Conservation (phyloP, 2,329 filamentous ascomycete genomes). For the Cytospora paraplurivora region DNA sequence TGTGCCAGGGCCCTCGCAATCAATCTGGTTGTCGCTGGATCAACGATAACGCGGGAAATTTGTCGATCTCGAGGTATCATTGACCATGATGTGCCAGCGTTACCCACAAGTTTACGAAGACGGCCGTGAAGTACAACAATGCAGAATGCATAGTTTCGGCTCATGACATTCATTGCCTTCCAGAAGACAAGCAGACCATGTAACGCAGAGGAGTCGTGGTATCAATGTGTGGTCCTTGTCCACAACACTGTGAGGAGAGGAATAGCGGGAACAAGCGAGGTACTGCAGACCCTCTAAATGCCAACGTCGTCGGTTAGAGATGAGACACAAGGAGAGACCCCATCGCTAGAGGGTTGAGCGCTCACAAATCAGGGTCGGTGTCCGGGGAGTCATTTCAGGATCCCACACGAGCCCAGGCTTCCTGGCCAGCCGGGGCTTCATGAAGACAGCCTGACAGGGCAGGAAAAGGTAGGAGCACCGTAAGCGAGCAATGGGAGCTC, state of each 20-base stretch:
- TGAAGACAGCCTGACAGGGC: no score
- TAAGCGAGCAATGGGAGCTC: no score
- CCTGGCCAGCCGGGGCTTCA: no score
- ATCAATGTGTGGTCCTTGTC: slow-evolving; percentile 12
- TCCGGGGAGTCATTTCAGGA: no score
- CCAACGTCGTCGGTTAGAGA: neutral
- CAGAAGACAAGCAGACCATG: slow-evolving; percentile 6
- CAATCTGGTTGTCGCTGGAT: no score
- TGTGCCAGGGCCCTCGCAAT: no score
- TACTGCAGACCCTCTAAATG: neutral
- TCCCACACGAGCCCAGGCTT: no score
- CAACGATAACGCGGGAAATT: no score
- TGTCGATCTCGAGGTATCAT: neutral
- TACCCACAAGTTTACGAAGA: slow-evolving; percentile 17
- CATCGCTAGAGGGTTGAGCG: no score
- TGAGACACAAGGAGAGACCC: no score
- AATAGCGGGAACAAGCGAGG: neutral
- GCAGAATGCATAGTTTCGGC: neutral
- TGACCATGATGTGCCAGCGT: slow-evolving; percentile 3
- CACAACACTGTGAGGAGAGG: neutral
- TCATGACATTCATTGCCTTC: neutral
- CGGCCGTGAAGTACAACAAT: slow-evolving; percentile 4
- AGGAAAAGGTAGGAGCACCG: no score
- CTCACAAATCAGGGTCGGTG: no score
- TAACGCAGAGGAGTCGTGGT: neutral